A percentile compares a stretch with the other conserved stretches of the same genome.
Conservation (phyloP, 768 basidiomycete genomes). For the Mrakia frigida region DNA sequence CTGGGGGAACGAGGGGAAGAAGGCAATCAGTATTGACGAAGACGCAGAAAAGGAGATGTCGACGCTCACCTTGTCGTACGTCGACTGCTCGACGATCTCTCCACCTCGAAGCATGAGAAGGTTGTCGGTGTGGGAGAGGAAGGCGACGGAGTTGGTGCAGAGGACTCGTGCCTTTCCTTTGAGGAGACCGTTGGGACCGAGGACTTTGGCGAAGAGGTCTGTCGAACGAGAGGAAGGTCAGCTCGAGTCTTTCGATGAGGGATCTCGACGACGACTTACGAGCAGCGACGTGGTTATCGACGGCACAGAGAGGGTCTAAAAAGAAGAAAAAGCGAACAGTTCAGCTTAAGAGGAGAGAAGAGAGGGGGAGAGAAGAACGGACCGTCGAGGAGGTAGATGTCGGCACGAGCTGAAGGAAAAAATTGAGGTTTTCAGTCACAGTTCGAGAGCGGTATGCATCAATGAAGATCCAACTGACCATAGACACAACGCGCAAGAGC, state of each 20-base stretch:
- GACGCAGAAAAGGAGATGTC: not conserved
- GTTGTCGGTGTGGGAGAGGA: slow-evolving; percentile 68
- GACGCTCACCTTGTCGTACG: slow-evolving; percentile 53
- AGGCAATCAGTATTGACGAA: not conserved
- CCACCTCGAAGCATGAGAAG: slow-evolving; percentile 72
- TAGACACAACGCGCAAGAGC: slow-evolving; percentile 74
- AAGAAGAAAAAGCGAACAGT: not conserved
- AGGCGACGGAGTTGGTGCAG: slow-evolving; percentile 83
- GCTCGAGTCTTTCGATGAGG: not conserved
- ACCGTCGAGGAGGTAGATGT: slow-evolving; percentile 75
- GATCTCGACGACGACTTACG: slow-evolving; percentile 6
- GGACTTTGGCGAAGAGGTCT: slow-evolving; percentile 61
- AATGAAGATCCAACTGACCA: slow-evolving; percentile 58
- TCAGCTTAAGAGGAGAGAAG: not conserved
- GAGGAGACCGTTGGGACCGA: slow-evolving; percentile 77
- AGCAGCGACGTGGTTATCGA: slow-evolving; percentile 47
- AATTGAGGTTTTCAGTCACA: not conserved
- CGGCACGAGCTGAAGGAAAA: slow-evolving; percentile 58
- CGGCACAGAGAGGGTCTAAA: slow-evolving; percentile 67
- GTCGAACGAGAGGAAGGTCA: not conserved
- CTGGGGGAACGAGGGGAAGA: not conserved
- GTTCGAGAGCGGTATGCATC: too few species aligned
- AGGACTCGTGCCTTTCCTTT: slow-evolving; percentile 75
- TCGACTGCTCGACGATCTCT: slow-evolving; percentile 69
- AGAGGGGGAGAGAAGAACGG: not conserved